Evolutionary conservation across 257 asterid species (phyloP).

Genomic region (Forsythia suspensa): DNA sequence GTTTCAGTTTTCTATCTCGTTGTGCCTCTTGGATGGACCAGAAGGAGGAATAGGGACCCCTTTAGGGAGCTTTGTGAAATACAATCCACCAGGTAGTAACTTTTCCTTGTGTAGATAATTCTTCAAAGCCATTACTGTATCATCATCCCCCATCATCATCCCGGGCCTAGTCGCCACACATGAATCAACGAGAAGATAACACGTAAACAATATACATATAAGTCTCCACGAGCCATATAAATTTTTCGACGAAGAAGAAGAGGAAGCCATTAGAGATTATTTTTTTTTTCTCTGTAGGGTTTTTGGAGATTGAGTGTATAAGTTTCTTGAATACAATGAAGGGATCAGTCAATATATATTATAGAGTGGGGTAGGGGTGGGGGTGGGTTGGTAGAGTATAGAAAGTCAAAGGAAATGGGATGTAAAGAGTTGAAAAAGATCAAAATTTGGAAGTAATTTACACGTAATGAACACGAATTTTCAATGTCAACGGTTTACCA

Average conservation of each 20-base stretch:
- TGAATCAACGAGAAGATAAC: conserved; percentile 12
- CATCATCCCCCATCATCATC: conserved; percentile 27
- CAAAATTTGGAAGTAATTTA: conserved; percentile 7
- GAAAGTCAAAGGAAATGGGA: conserved; percentile 20
- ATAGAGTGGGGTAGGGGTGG: not conserved
- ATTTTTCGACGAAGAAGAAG: conserved; percentile 7
- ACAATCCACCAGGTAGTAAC: not conserved
- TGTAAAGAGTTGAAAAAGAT: conserved; percentile 21
- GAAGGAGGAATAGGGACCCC: conserved; percentile 53
- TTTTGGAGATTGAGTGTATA: not conserved
- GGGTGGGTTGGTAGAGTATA: not conserved
- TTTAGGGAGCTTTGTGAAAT: conserved; percentile 45
- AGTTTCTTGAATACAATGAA: conserved; percentile 15
- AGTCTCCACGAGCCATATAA: not conserved
- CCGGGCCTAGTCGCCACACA: conserved; percentile 30
- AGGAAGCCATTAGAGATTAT: conserved; percentile 14
- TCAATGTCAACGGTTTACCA: conserved; percentile 42
- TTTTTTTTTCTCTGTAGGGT: not conserved
- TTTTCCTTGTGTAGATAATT: conserved; percentile 24
- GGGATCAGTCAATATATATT: not conserved
- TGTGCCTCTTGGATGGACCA: conserved; percentile 54
- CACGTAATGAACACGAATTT: conserved; percentile 37
- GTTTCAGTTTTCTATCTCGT: not conserved
- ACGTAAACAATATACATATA: not conserved
- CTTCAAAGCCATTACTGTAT: conserved; percentile 17